Base-by-base conservation (phyloP, 2,329 filamentous ascomycete genomes). In the Capronia americana region DNA sequence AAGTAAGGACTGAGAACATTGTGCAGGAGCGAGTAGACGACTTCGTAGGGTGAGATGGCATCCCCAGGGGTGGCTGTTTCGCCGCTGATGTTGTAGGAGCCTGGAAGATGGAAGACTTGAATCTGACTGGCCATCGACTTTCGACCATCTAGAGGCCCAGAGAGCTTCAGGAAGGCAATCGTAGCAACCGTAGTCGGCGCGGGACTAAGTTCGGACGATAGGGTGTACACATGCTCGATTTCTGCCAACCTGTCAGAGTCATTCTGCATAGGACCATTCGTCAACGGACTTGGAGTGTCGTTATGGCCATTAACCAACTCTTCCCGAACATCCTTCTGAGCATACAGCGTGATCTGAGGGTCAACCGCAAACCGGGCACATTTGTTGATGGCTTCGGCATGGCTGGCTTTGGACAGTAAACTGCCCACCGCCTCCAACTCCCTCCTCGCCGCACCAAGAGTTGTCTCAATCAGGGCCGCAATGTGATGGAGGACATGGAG, bases 1-100 rank as follows among this genome's bases (percentile, higher is more conserved):
- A 99, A 99, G 80, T 97, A 98, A 46, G 96, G 95, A 74, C 92
- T 92, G 76, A 99, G 84, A 72, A 92, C 93, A 77, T 93, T 90
- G 79, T 97, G 93, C 71, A 99, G 87, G 74, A 97, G 87, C 65
- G 94, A 92, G 81, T 97, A 93, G 69, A 99, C 84, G 73, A 94
- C 90, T 80, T 98, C 94, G 80, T 93, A 97, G 3, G 94, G 93
- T 54, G 93, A 96, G 28, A 89, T 84, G 64, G 89, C 85, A 65
- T 89, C 89, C 77, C 93, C 90, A 72, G 92, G 88, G 72, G 88
- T 85, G 30, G 67, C 30, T 32, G 51, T 53, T 41, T 70, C 64
- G 38, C 61, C 60, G 57, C 68, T 54, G 26, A 68, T 57, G 6
- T 46, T 56, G 68, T 87, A 84, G 61, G 90, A 90, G 61, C 94